phyloP scores from a whole-genome alignment of 2,329 filamentous ascomycete species.

The Fusarium bactridioides region DNA sequence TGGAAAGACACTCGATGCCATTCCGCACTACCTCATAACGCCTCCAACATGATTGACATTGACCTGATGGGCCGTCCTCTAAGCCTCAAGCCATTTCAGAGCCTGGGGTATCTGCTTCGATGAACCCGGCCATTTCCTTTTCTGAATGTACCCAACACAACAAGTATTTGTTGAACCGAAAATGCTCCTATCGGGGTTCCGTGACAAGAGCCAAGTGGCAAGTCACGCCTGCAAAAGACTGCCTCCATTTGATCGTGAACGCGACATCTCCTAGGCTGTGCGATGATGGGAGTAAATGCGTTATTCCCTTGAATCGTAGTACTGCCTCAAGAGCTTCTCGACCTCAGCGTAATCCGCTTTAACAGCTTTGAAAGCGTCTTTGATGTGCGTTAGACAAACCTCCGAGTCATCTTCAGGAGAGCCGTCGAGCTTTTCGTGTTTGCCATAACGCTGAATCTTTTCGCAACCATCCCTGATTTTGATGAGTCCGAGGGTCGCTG shows the following conservation, averaged over 20 bases:
- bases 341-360: constrained; percentile 81
- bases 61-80: constrained; percentile 17
- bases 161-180: constrained; percentile 15
- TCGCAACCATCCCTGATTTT: constrained; percentile 95
- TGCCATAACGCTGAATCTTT: constrained; percentile 94
- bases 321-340: constrained; percentile 73
- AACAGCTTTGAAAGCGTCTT: constrained; percentile 72
- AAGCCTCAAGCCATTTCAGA: constrained; percentile 25
- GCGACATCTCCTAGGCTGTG: constrained; percentile 8
- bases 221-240: constrained; percentile 9
- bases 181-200: background rate
- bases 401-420: constrained; percentile 70
- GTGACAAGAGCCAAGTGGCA: background rate
- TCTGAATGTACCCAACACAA: constrained; percentile 22
- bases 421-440: constrained; percentile 81
- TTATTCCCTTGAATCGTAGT: constrained; percentile 56
- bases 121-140: constrained; percentile 25
- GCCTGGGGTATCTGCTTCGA: constrained; percentile 35
- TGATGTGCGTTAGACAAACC: constrained; percentile 74
- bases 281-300: background rate
- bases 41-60: constrained; percentile 16
- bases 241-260: background rate
- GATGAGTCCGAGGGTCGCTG: constrained; percentile 87
- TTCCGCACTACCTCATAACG: constrained; percentile 8
- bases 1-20: background rate